phyloP scores from a whole-genome alignment of 306 rosid species.

The Vicia faba region DNA sequence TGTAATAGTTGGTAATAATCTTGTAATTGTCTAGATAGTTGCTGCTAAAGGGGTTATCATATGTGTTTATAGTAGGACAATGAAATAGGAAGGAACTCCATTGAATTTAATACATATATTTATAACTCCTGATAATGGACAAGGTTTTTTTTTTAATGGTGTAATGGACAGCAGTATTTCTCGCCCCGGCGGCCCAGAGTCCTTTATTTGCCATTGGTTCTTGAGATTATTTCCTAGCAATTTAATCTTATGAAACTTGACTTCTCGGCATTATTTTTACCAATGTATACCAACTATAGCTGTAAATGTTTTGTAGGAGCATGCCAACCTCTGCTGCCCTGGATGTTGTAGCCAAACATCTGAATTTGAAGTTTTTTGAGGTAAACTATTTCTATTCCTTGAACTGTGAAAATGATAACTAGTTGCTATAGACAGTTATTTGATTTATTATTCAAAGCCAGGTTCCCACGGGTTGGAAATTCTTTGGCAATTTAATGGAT shows the following conservation, averaged over 20 bases:
- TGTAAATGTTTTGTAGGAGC: constrained; percentile 66
- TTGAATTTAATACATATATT: constrained; percentile 12
- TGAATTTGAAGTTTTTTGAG: constrained; percentile 95
- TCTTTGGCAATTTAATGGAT: constrained; percentile 96
- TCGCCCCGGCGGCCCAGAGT: constrained; percentile 9
- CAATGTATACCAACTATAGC: constrained; percentile 17
- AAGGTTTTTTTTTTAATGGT: too few species aligned
- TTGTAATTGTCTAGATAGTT: constrained; percentile 27
- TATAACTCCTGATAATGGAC: not conserved
- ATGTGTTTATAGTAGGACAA: constrained; percentile 17
- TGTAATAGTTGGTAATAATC: constrained; percentile 20
- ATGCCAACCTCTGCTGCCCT: constrained; percentile 99
- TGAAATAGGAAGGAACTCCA: constrained; percentile 25
- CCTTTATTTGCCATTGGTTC: constrained; percentile 24
- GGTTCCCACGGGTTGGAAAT: constrained; percentile 99
- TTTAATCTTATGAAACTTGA: constrained; percentile 10
- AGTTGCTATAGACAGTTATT: constrained; percentile 3
- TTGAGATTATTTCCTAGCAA: constrained; percentile 28
- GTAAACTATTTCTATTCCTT: constrained; percentile 44
- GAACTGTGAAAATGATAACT: constrained; percentile 12
- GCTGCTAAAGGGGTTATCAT: not conserved
- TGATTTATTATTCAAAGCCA: constrained; percentile 41
- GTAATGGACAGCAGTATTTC: not conserved
- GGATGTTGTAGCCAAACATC: constrained; percentile 93
- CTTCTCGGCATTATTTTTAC: constrained; percentile 11